These are phyloP conservation scores for Umbilicaria muhlenbergii DNA, from an alignment of 495 filamentous ascomycete genomes.

Conservation along the genomic window DNA sequence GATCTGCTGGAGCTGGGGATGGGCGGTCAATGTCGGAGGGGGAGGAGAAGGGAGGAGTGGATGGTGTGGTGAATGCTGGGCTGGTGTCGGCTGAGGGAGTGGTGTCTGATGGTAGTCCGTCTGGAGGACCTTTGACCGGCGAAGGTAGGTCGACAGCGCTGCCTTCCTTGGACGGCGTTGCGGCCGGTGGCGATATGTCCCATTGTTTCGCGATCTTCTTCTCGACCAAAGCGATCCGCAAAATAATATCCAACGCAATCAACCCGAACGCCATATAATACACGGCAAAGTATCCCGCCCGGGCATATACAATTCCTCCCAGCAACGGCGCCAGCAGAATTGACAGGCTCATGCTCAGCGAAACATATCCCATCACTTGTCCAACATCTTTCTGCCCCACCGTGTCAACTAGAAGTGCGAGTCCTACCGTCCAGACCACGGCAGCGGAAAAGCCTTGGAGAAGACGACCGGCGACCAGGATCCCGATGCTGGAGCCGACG, in stretches of 20 bases:
- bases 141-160: background rate
- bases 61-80: background rate
- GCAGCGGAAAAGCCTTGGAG: constrained; percentile 58
- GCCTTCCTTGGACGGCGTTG: background rate
- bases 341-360: constrained; percentile 50
- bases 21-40: background rate
- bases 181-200: constrained; percentile 13
- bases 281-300: constrained; percentile 58
- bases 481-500: constrained; percentile 48
- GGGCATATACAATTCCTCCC: constrained; percentile 64
- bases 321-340: constrained; percentile 60
- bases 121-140: background rate
- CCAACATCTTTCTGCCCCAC: constrained; percentile 52
- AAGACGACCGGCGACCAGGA: constrained; percentile 54
- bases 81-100: background rate
- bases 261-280: constrained; percentile 59
- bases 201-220: constrained; percentile 60
- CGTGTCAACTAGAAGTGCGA: constrained; percentile 81
- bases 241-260: constrained; percentile 50
- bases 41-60: background rate
- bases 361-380: constrained; percentile 60
- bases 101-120: background rate
- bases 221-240: constrained; percentile 59
- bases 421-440: constrained; percentile 23
- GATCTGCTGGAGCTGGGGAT: background rate